Conservation (phyloP, 2,329 filamentous ascomycete genomes). For the Aureobasidium sp. region DNA sequence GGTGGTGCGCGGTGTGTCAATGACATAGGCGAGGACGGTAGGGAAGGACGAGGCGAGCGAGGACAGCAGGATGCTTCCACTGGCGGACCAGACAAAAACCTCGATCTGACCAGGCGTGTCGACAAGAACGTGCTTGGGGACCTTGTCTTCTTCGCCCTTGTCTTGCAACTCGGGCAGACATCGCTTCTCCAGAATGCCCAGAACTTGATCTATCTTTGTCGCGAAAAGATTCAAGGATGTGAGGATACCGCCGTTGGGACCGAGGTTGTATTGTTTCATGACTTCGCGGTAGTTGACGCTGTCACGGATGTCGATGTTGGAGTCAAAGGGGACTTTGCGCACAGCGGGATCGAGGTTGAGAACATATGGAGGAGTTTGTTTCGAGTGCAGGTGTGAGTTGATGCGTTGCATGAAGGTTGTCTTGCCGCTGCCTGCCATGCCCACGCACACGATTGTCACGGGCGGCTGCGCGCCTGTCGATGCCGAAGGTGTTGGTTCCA, state of each 20-base stretch:
- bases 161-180: constrained; percentile 33
- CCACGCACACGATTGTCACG: constrained; percentile 90
- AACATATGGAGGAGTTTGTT: constrained; percentile 81
- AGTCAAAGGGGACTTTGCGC: constrained; percentile 91
- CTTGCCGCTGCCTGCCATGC: constrained; percentile 99
- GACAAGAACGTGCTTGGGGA: constrained; percentile 83
- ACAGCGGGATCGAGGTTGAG: constrained; percentile 98
- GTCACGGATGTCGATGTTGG: constrained; percentile 99
- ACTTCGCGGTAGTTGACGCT: constrained; percentile 99
- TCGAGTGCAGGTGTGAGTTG: constrained; percentile 87
- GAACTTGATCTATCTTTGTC: constrained; percentile 97
- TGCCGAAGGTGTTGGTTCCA: constrained; percentile 17
- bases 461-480: constrained; percentile 49
- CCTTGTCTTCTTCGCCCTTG: not conserved
- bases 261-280: constrained; percentile 99
- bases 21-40: constrained; percentile 96
- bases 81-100: constrained; percentile 98
- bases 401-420: constrained; percentile 99
- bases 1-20: constrained; percentile 93
- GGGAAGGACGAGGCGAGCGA: constrained; percentile 95
- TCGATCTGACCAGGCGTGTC: constrained; percentile 99
- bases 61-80: constrained; percentile 92
- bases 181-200: constrained; percentile 90
- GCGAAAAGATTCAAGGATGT: constrained; percentile 97
- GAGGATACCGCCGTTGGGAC: constrained; percentile 96